Conservation (phyloP, 2,329 filamentous ascomycete genomes). For the Scytalidium lignicola region DNA sequence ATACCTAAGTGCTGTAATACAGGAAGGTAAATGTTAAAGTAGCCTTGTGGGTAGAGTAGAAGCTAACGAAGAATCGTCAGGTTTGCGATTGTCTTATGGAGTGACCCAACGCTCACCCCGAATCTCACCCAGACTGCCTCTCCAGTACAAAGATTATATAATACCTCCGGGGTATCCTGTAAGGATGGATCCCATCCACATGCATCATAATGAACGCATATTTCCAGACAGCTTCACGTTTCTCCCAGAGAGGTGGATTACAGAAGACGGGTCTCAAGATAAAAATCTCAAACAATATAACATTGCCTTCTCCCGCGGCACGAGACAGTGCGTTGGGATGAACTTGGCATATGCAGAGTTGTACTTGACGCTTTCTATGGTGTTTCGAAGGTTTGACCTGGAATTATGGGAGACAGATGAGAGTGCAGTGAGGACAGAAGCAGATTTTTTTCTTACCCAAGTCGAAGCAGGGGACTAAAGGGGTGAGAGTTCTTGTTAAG, state of each 20-base stretch:
- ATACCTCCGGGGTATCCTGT: constrained; percentile 15
- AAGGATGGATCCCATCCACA: constrained; percentile 10
- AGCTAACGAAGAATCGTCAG: constrained; percentile 2
- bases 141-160: constrained; percentile 10
- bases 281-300: constrained; percentile 30
- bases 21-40: constrained; percentile 14
- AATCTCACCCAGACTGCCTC: constrained; percentile 4
- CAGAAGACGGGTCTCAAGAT: constrained; percentile 8
- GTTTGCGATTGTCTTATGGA: constrained; percentile 9
- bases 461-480: not conserved
- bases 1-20: constrained; percentile 25
- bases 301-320: constrained; percentile 36
- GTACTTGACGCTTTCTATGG: constrained; percentile 3
- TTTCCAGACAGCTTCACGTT: constrained; percentile 19
- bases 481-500: constrained; percentile 1
- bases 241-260: constrained; percentile 35
- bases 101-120: constrained; percentile 6
- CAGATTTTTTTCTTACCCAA: constrained; percentile 1
- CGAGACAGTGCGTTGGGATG: constrained; percentile 34
- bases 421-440: constrained; percentile 1
- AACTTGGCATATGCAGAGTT: constrained; percentile 12
- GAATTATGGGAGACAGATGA: constrained; percentile 6
- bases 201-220: constrained; percentile 26
- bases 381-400: constrained; percentile 7
- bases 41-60: not conserved